A percentile compares a stretch with the other conserved stretches of the same genome.
Evolutionary conservation across 2,329 filamentous ascomycete genomes (phyloP).

Genomic region (Xylariaceae sp.): DNA sequence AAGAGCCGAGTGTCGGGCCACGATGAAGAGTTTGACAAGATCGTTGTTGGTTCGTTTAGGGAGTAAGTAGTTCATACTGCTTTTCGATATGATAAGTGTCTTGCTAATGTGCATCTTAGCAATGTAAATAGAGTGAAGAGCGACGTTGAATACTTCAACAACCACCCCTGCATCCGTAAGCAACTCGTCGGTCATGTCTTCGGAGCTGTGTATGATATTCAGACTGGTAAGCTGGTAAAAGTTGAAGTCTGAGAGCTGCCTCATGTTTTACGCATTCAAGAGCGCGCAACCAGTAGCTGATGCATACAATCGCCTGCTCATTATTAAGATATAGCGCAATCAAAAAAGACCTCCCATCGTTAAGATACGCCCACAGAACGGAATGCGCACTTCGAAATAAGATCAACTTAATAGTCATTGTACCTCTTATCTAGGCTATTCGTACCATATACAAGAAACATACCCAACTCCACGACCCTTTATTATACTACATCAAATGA

Average conservation of each 20-base stretch:
- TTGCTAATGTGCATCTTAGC: neutral
- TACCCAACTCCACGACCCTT: no score
- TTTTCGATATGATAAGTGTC: neutral
- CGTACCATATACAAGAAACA: no score
- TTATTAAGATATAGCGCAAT: no score
- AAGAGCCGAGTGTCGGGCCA: conserved; percentile 18
- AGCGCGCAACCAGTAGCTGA: no score
- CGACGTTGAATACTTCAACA: conserved; percentile 21
- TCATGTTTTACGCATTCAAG: no score
- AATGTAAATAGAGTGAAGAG: neutral
- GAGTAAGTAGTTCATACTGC: conserved; percentile 15
- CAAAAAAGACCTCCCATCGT: no score
- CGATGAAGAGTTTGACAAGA: conserved; percentile 21
- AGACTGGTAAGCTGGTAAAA: conserved; percentile 21
- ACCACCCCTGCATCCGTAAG: conserved; percentile 21
- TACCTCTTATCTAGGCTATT: no score
- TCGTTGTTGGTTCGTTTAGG: conserved; percentile 25
- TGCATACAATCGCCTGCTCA: no score
- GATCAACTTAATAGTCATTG: no score
- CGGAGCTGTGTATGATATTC: conserved; percentile 25
- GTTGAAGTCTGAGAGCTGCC: neutral
- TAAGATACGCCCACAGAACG: no score
- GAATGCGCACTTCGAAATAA: no score
- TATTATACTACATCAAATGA: no score
- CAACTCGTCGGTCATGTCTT: conserved; percentile 18